Conservation (phyloP, 441 rosid genomes). For the Populus tomentosa region DNA sequence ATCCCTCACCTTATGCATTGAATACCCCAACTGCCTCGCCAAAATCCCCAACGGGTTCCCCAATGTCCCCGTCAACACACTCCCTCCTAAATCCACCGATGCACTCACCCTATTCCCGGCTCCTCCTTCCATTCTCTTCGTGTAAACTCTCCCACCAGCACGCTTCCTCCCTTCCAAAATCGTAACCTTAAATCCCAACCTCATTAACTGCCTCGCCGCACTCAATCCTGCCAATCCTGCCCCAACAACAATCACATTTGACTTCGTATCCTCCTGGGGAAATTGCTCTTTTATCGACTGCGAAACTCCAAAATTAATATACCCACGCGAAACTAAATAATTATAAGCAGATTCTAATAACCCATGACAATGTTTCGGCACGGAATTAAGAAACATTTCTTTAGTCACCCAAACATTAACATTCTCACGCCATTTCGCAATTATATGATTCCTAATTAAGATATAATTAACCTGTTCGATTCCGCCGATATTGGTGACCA, state of each 20-base stretch:
- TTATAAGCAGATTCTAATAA: conserved; percentile 74
- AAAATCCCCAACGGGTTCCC: conserved; percentile 88
- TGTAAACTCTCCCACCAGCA: conserved; percentile 86
- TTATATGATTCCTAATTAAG: conserved; percentile 75
- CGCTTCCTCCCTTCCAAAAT: conserved; percentile 91
- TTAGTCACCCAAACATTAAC: conserved; percentile 61
- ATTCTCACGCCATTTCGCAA: conserved; percentile 79
- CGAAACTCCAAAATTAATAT: conserved; percentile 76
- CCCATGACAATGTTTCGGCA: conserved; percentile 61
- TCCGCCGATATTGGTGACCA: conserved; percentile 70
- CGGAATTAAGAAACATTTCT: conserved; percentile 57
- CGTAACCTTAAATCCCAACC: conserved; percentile 79
- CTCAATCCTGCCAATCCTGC: conserved; percentile 90
- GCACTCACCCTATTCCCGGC: conserved; percentile 56
- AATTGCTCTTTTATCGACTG: conserved; percentile 62
- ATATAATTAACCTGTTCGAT: conserved; percentile 93
- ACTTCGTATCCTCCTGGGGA: conserved; percentile 43
- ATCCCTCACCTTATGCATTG: conserved; percentile 78
- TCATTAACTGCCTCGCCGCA: conserved; percentile 80
- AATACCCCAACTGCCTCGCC: conserved; percentile 70
- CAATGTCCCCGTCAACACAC: conserved; percentile 80
- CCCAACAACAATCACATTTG: conserved; percentile 60
- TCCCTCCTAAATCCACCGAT: conserved; percentile 90
- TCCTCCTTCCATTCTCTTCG: conserved; percentile 79
- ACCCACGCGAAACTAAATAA: conserved; percentile 69